These are phyloP conservation scores for Geotrichum citri-aurantii DNA, from an alignment of 1,139 yeast genomes.

Conservation along the genomic window DNA sequence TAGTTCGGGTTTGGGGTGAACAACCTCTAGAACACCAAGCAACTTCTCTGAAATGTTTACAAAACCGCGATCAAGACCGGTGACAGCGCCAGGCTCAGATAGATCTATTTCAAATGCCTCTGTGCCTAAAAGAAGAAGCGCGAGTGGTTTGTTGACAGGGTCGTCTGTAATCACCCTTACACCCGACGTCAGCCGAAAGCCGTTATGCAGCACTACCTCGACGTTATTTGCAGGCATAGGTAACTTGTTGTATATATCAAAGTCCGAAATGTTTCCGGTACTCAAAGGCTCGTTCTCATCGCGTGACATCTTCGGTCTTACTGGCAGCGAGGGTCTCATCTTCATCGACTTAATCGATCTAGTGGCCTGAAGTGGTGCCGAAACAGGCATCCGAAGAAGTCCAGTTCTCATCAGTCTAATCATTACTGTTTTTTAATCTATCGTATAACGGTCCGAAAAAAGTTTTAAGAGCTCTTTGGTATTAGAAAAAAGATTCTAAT, in stretches of 20 bases:
- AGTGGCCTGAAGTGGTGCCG: neutral
- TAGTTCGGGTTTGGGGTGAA: constrained; percentile 76
- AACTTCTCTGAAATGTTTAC: constrained; percentile 37
- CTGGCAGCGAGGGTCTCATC: constrained; percentile 14
- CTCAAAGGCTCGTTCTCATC: constrained; percentile 24
- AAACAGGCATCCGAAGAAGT: neutral
- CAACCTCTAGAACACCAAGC: constrained; percentile 47
- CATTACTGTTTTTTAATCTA: neutral
- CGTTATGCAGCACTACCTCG: constrained; percentile 43
- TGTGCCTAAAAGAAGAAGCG: constrained; percentile 54
- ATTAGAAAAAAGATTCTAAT: too few relatives aligned
- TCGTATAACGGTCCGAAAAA: too few relatives aligned
- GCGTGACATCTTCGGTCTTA: constrained; percentile 20
- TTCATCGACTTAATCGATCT: constrained; percentile 18
- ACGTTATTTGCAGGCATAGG: constrained; percentile 37
- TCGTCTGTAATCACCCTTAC: constrained; percentile 45
- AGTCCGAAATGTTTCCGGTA: constrained; percentile 29
- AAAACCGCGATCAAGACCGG: constrained; percentile 35
- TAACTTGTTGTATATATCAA: constrained; percentile 33
- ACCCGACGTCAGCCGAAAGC: constrained; percentile 45
- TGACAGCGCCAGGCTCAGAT: constrained; percentile 21
- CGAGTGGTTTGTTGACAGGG: constrained; percentile 43
- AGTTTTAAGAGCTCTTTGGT: too few relatives aligned
- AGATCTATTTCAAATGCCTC: constrained; percentile 61
- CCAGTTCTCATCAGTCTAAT: neutral